Evolutionary conservation across 768 basidiomycete genomes (phyloP), one percentile per base, ranked within the genome.

Genomic region (Brasilioporus rufonigricans): DNA sequence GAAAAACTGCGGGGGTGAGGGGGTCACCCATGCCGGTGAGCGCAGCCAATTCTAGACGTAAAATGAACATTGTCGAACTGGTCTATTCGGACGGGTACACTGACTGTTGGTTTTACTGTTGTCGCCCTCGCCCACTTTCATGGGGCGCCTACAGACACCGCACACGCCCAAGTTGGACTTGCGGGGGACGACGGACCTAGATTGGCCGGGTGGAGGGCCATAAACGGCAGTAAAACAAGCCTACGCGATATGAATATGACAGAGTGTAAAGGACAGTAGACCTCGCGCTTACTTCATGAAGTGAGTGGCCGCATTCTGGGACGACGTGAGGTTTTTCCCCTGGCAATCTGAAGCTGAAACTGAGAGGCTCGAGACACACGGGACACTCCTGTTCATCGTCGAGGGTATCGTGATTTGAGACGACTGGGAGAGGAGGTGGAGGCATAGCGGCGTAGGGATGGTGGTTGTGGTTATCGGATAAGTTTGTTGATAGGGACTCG

Each of bases 291-390:
- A 88, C 93, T 78, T 94, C 88, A 74, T 98, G 97, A n/a, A 99
- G 83, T 33, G 93, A 89, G 75, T 99, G 97, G 35, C 97, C 95
- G 62, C 97, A 99, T 68, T 95, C 92, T 29, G 97, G 96, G 44
- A 97, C 89, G 58, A 99, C 89, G 68, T 98, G 95, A 9, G 96
- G 93, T 68, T 95, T 98, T 77, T 99, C 97, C 10, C 97, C 97
- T 0, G 92, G 90, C 14, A 99, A 74, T 57, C 94, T 81, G 73
- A 93, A 97, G 71, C 86, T 89, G 72, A 93, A 94, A 67, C 87
- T 89, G 67, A 99, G 83, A 2, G 92, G 90, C 66, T 98, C 96
- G 61, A 97, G 86, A 73, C 96, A 99, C 61, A 99, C 93, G 13
- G 96, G 96, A 63, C 97, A 99, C 65, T 89, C 91, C 50, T 89